These are phyloP conservation scores for Aureobasidium uvarum DNA, from an alignment of 2,329 filamentous ascomycete genomes.

Conservation along the genomic window DNA sequence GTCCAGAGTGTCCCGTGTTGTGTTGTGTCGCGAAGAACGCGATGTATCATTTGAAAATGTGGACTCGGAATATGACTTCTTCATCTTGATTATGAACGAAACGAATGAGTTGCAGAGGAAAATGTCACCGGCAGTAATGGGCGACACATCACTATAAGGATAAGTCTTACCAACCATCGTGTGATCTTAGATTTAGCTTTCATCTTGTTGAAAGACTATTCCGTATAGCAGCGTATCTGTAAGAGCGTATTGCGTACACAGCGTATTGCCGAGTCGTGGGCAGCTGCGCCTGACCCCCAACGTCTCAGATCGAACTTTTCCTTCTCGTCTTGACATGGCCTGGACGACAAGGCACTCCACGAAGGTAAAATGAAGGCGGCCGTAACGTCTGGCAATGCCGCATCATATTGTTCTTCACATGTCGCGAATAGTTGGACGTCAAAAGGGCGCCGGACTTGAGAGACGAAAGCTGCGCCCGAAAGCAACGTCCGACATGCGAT, in stretches of 20 bases:
- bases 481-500: neutral
- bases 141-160: neutral
- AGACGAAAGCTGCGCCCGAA: neutral
- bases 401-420: too few relatives aligned
- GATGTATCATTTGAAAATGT: neutral
- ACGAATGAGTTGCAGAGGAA: too few relatives aligned
- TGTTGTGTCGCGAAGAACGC: neutral
- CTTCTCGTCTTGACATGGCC: too few relatives aligned
- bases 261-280: conserved; percentile 13
- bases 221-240: conserved; percentile 11
- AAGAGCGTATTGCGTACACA: conserved; percentile 4
- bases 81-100: neutral
- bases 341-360: too few relatives aligned
- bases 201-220: neutral
- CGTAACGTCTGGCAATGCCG: too few relatives aligned
- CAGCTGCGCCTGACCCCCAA: too few relatives aligned
- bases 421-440: neutral
- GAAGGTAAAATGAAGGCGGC: too few relatives aligned
- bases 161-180: neutral
- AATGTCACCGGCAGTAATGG: neutral
- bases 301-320: too few relatives aligned
- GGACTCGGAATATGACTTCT: neutral
- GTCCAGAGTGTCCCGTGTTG: neutral
- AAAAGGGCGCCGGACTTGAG: neutral
- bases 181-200: neutral